Evolutionary conservation across 2,329 filamentous ascomycete genomes (phyloP).

Genomic region (Botrytis aclada): DNA sequence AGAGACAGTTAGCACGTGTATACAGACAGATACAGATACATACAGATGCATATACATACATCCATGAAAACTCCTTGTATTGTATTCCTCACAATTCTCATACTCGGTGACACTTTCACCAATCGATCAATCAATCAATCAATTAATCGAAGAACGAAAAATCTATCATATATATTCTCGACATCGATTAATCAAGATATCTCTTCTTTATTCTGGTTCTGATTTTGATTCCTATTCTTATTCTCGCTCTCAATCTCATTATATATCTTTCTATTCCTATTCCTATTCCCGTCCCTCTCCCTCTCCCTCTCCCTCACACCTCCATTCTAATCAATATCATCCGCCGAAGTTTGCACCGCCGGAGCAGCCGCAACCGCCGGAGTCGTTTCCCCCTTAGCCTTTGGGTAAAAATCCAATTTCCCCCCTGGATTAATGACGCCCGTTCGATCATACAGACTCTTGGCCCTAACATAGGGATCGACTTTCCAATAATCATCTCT

Average conservation of each 20-base stretch:
- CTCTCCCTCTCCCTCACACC: neutral
- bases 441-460: slow-evolving; percentile 78
- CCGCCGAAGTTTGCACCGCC: slow-evolving; percentile 20
- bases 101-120: accelerated
- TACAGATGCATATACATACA: neutral
- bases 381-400: slow-evolving; percentile 17
- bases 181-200: neutral
- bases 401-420: slow-evolving; percentile 67
- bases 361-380: slow-evolving; percentile 22
- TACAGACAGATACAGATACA: too few species aligned
- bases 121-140: too few species aligned
- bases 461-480: slow-evolving; percentile 81
- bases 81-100: neutral
- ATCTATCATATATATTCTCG: too few species aligned
- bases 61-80: neutral
- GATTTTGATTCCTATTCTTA: neutral
- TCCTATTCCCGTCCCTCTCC: neutral
- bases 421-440: slow-evolving; percentile 69
- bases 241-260: neutral
- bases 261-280: neutral
- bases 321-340: slow-evolving; percentile 34
- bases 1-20: too few species aligned
- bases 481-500: slow-evolving; percentile 80
- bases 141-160: neutral
- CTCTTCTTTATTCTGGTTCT: neutral